Base-by-base conservation (phyloP, 495 filamentous ascomycete species). In the Bryoglossum gracile region DNA sequence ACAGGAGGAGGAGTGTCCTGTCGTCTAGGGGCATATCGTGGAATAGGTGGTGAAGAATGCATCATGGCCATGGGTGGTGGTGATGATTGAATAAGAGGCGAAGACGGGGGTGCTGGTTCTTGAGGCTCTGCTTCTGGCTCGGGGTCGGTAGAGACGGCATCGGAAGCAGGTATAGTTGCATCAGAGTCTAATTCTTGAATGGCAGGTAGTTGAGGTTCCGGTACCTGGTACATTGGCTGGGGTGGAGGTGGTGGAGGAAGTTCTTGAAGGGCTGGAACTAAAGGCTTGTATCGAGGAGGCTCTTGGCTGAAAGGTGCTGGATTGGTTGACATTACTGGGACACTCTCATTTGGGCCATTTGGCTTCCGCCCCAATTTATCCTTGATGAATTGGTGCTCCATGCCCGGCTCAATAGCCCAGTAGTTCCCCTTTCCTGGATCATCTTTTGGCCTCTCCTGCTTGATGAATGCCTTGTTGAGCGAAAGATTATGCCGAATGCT, bases 361-460 rank as follows among this genome's bases (percentile, higher is more conserved):
- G 42, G 18, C 57, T 76, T 83, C 55, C 70, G 68, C 26, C 67
- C 73, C 14, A 73, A 75, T 67, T 90, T 95, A 55, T 90, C 86
- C 62, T 89, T 91, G 64, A 94, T 72, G 61, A 94, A 96, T 47
- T 89, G 82, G 17, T 79, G 69, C 63, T 98, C 92, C 65, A 83
- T 82, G 0, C 92, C 92, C n/a, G 78, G 74, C 58, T 88, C 78
- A 57, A 98, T 94, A 13, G 80, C 77, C 92, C 92, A 98, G 66
- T 98, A 97, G 65, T 95, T 89, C n/a, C 92, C 92, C 67, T 97
- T 97, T 46, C 92, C 92, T 1, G 90, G 89, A 61, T 98, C 92
- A 66, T 95, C 90, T 68, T 97, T 97, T 18, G 92, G 92, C 44
- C 91, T 77, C 65, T 95, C 89, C 62, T 94, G 85, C 65, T 96